A percentile compares a stretch with the other conserved stretches of the same genome.
Evolutionary conservation across 768 basidiomycete species (phyloP).

Genomic region (Collybiopsis luxurians): DNA sequence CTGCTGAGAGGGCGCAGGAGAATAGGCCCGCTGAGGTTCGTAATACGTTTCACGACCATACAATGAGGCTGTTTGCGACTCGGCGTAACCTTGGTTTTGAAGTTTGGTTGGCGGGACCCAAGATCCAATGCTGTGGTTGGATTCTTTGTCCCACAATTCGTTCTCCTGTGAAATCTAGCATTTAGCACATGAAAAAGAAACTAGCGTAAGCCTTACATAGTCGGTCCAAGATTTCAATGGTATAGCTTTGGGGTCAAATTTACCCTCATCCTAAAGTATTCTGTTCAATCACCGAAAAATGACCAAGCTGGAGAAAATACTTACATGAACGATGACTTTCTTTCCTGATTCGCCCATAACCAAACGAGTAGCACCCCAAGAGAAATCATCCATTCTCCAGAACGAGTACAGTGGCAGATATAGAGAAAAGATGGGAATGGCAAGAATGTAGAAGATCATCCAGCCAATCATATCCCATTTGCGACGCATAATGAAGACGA

Average conservation of each 20-base stretch:
- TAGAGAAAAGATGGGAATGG: slow-evolving; percentile 92
- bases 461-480: slow-evolving; percentile 99
- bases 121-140: slow-evolving; percentile 91
- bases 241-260: slow-evolving; percentile 91
- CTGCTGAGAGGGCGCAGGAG: slow-evolving; percentile 70
- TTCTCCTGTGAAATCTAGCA: slow-evolving; percentile 58
- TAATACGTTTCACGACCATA: slow-evolving; percentile 90
- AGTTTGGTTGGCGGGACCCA: slow-evolving; percentile 81
- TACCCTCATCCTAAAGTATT: slow-evolving; percentile 81
- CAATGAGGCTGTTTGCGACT: slow-evolving; percentile 74
- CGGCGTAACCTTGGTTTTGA: slow-evolving; percentile 71
- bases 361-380: slow-evolving; percentile 90
- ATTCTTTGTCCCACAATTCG: slow-evolving; percentile 97
- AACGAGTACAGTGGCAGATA: slow-evolving; percentile 92
- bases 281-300: slow-evolving; percentile 10
- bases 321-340: slow-evolving; percentile 91
- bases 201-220: slow-evolving; percentile 55
- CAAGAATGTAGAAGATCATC: slow-evolving; percentile 95
- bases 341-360: slow-evolving; percentile 94
- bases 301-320: slow-evolving; percentile 24
- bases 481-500: slow-evolving; percentile 87
- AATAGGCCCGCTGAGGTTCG: slow-evolving; percentile 63
- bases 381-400: slow-evolving; percentile 99
- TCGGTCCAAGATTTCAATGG: slow-evolving; percentile 97
- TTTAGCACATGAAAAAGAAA: background rate